Percentiles rank a stretch among this genome's conserved stretches.
phyloP scores from a whole-genome alignment of 2,329 filamentous ascomycete genomes.

The Harringtonia aguacate region DNA sequence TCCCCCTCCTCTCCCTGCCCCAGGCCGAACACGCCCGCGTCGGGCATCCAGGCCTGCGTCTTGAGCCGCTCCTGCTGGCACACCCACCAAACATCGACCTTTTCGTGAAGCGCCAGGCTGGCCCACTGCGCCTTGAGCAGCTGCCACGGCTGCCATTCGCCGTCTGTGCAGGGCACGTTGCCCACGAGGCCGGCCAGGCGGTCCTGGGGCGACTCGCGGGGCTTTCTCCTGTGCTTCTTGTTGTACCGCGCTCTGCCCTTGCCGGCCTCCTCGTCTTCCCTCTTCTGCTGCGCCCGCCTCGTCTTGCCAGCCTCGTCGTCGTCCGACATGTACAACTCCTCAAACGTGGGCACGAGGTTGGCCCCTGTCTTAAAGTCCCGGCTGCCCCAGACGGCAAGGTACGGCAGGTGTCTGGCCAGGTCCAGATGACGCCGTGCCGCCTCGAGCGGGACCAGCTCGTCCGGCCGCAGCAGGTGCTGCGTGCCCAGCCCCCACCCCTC shows the following conservation, averaged over 20 bases:
- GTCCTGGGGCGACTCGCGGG: constrained; percentile 12
- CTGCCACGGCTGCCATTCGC: constrained; percentile 33
- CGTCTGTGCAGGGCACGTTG: constrained; percentile 19
- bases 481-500: constrained; percentile 45
- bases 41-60: constrained; percentile 9
- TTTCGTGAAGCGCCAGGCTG: constrained; percentile 24
- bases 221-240: too few relatives aligned
- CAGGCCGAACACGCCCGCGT: too few relatives aligned
- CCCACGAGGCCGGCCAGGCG: constrained; percentile 16
- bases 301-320: constrained; percentile 16
- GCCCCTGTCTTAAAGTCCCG: constrained; percentile 40
- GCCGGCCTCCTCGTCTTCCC: not conserved
- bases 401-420: constrained; percentile 29
- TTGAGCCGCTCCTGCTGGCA: constrained; percentile 16
- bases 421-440: constrained; percentile 41
- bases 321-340: constrained; percentile 41
- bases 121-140: constrained; percentile 33
- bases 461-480: constrained; percentile 39
- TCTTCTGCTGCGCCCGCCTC: too few relatives aligned
- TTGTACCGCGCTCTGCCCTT: not conserved
- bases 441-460: constrained; percentile 50
- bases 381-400: constrained; percentile 54
- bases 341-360: constrained; percentile 35
- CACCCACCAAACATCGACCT: constrained; percentile 23
- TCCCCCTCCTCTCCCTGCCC: constrained; percentile 19